Percentiles rank a stretch among this genome's conserved stretches.
Conservation (phyloP, 1,284 basidiomycete species). For the Entoloma clypeatum region DNA sequence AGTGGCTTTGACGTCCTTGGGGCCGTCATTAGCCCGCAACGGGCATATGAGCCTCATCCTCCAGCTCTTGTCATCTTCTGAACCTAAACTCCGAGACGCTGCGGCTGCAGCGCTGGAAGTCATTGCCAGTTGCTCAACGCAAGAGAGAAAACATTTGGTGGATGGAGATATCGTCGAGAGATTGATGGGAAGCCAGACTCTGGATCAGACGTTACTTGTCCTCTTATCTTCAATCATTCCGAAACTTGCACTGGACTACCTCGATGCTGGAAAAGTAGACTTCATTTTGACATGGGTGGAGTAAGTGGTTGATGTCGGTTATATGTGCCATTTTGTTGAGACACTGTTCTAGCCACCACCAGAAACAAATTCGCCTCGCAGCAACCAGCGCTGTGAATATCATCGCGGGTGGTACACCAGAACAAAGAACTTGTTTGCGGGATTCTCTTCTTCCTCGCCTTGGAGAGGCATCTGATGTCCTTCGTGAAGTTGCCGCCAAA, state of each 20-base stretch:
- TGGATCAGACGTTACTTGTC: conserved; percentile 5
- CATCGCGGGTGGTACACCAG: conserved; percentile 9
- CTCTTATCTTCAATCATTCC: conserved; percentile 12
- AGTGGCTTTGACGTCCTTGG: conserved; percentile 8
- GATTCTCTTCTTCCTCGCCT: conserved; percentile 12
- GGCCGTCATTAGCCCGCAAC: conserved; percentile 10
- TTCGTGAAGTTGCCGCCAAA: conserved; percentile 10
- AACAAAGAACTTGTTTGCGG: conserved; percentile 11
- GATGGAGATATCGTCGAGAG: conserved; percentile 14
- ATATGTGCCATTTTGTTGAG: not conserved
- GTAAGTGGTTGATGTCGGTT: conserved; percentile 7
- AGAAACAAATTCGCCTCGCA: conserved; percentile 13
- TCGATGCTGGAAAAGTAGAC: conserved; percentile 9
- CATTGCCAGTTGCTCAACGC: conserved; percentile 11
- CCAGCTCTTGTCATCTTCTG: conserved; percentile 7
- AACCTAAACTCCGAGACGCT: conserved; percentile 13
- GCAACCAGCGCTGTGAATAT: conserved; percentile 8
- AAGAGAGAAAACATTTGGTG: conserved; percentile 10
- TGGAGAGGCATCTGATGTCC: conserved; percentile 6
- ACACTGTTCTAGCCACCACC: conserved; percentile 10
- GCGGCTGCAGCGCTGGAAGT: conserved; percentile 13
- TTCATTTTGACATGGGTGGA: conserved; percentile 11
- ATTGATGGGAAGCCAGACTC: conserved; percentile 3
- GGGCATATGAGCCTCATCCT: conserved; percentile 11
- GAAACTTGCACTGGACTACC: conserved; percentile 13